Base-by-base conservation (phyloP, 768 basidiomycete species). In the Mycena filopes region DNA sequence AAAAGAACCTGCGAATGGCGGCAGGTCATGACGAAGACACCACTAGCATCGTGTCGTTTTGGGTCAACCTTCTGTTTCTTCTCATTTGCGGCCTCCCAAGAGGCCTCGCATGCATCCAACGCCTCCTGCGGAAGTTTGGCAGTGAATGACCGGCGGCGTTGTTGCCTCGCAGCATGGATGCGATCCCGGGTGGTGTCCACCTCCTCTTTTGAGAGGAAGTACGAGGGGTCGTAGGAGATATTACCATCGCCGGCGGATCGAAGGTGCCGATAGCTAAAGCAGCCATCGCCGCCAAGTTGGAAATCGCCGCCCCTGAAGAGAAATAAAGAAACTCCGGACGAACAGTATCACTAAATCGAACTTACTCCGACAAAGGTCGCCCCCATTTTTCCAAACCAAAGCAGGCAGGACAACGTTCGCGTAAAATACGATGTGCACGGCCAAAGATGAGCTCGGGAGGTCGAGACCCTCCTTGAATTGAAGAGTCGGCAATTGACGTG, bases 11-110 rank as follows among this genome's bases (percentile, higher is more conserved):
- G 75, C 43, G 81, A 75, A 41, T 82, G 81, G 0, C 74, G 60
- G 63, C 81, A 83, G 0, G 80, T 76, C 0, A 82, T 65, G 0
- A 75, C 76, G 76, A 83, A 82, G 33, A 80, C 53, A 0, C 81
- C 78, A 2, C 67, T 72, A 40, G 78, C 74, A 43, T 81, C 74
- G 54, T 77, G 80, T n/a, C 50, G 60, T 9, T 72, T 68, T 16
- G 66, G 70, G 8, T 59, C 59, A 0, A 74, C 70, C 49, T 76
- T 77, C 28, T 71, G 68, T 20, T 75, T 74, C 46, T 75, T 73
- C 18, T 74, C 77, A 55, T 79, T 69, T 0, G 57, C 79, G 2
- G 82, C 77, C 15, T 75, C 60, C 63, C 78, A 76, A 0, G 75
- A 72, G 2, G 70, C 60, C 55, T 82, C 48, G 26, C 82, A 83